These are phyloP conservation scores for Thraustochytrium striatum DNA, from an alignment of 352 stramenopile species.

Conservation along the genomic window DNA sequence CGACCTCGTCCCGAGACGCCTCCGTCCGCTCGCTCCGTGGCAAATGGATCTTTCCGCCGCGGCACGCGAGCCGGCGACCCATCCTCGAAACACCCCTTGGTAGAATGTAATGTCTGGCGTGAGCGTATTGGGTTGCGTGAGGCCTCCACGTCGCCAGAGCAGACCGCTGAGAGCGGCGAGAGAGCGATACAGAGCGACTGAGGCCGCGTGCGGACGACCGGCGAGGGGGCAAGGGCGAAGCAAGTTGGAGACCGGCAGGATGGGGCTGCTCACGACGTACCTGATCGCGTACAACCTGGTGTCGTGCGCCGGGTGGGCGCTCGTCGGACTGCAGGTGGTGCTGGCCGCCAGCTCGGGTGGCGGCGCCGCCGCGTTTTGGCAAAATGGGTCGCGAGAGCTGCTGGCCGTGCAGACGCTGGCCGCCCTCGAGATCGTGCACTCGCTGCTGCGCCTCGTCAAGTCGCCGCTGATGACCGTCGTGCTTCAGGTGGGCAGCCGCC, in stretches of 20 bases:
- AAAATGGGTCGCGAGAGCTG: neutral
- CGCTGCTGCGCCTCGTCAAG: conserved; percentile 86
- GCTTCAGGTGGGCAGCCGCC: conserved; percentile 81
- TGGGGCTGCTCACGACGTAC: conserved; percentile 4
- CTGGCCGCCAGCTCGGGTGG: neutral
- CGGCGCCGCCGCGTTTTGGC: neutral
- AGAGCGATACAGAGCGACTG: neutral
- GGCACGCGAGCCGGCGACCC: too few relatives aligned
- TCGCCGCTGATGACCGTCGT: conserved; percentile 86
- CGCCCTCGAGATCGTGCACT: conserved; percentile 92
- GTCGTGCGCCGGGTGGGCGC: conserved; percentile 29
- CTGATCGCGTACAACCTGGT: conserved; percentile 34
- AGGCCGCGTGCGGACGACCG: neutral
- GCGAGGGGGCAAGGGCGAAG: neutral
- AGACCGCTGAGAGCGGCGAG: neutral
- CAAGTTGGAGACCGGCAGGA: neutral
- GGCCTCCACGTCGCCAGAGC: neutral
- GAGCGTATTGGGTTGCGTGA: neutral
- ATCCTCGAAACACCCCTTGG: neutral
- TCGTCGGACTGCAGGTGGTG: conserved; percentile 3
- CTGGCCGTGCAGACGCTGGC: conserved; percentile 83
- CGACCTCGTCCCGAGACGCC: too few relatives aligned
- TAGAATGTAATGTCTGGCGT: neutral
- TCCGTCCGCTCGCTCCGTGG: too few relatives aligned
- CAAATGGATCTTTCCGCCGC: too few relatives aligned